phyloP scores from a whole-genome alignment of 139 green algal species.

The Haematococcus sp. region DNA sequence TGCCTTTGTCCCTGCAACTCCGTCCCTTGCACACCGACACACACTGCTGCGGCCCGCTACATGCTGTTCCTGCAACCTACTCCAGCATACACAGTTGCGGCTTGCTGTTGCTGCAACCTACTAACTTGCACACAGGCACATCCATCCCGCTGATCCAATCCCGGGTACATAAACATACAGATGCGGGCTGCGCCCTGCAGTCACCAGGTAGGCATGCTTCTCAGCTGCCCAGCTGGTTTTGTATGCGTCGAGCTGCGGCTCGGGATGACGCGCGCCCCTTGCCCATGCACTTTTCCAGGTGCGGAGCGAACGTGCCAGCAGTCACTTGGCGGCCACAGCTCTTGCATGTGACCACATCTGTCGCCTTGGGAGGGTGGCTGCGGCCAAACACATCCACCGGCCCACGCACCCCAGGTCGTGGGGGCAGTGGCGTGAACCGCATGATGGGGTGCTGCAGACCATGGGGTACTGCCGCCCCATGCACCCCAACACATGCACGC shows the following conservation, averaged over 20 bases:
- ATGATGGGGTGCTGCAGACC: neutral
- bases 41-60: too few species aligned
- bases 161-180: too few species aligned
- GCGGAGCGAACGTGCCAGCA: conserved; percentile 72
- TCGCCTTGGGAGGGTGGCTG: conserved; percentile 65
- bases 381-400: conserved; percentile 74
- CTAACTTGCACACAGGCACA: too few species aligned
- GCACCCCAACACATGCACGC: too few species aligned
- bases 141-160: too few species aligned
- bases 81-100: too few species aligned
- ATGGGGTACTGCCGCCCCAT: too few species aligned
- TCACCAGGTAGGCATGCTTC: neutral
- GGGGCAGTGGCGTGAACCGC: conserved; percentile 4
- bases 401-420: conserved; percentile 30
- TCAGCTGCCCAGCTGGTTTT: conserved; percentile 12
- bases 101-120: too few species aligned
- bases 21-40: too few species aligned
- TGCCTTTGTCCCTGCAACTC: too few species aligned
- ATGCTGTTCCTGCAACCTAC: too few species aligned
- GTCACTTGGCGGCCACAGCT: conserved; percentile 67
- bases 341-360: conserved; percentile 67
- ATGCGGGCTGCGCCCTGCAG: too few species aligned
- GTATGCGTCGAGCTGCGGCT: conserved; percentile 24
- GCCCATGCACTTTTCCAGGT: conserved; percentile 85
- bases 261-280: conserved; percentile 45